These are phyloP conservation scores for Ampelocalamus luodianensis DNA, from an alignment of 176 grass and related monocot genomes.

Conservation along the genomic window DNA sequence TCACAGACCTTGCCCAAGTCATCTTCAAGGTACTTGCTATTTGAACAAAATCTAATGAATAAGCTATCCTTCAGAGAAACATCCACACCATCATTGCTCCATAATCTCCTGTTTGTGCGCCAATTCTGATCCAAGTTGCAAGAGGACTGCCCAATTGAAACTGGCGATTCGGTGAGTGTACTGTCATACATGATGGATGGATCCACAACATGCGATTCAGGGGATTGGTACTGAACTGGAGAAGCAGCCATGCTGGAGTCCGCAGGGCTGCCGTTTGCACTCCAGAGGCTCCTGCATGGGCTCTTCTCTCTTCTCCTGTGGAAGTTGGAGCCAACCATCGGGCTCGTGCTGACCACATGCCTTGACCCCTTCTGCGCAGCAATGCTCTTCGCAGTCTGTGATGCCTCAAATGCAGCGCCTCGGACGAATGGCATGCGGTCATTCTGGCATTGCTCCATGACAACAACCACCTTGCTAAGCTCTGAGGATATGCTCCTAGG, in stretches of 20 bases:
- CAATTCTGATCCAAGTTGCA: conserved; percentile 55
- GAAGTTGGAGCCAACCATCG: conserved; percentile 56
- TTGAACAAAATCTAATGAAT: conserved; percentile 61
- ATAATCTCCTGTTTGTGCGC: conserved; percentile 72
- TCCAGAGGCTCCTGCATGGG: conserved; percentile 52
- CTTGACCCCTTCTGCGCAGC: conserved; percentile 73
- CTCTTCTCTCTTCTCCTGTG: conserved; percentile 61
- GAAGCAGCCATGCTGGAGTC: background rate
- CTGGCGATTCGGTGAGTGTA: conserved; percentile 56
- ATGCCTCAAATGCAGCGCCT: conserved; percentile 88
- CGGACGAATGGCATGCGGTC: conserved; percentile 94
- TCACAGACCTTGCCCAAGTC: conserved; percentile 58
- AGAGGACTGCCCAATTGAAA: conserved; percentile 67
- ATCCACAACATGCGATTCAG: conserved; percentile 77
- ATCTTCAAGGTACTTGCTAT: conserved; percentile 38
- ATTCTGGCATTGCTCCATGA: conserved; percentile 92
- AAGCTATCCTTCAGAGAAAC: conserved; percentile 92
- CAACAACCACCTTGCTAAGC: conserved; percentile 66
- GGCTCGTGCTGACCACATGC: conserved; percentile 69
- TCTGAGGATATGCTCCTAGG: conserved; percentile 82
- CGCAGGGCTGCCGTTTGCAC: conserved; percentile 40
- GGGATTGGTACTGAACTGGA: conserved; percentile 55
- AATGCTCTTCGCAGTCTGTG: conserved; percentile 70
- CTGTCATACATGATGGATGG: conserved; percentile 70
- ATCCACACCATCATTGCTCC: conserved; percentile 77